Evolutionary conservation across 768 basidiomycete species (phyloP), one percentile per base, ranked within the genome.

Genomic region (Amanita molliuscula): DNA sequence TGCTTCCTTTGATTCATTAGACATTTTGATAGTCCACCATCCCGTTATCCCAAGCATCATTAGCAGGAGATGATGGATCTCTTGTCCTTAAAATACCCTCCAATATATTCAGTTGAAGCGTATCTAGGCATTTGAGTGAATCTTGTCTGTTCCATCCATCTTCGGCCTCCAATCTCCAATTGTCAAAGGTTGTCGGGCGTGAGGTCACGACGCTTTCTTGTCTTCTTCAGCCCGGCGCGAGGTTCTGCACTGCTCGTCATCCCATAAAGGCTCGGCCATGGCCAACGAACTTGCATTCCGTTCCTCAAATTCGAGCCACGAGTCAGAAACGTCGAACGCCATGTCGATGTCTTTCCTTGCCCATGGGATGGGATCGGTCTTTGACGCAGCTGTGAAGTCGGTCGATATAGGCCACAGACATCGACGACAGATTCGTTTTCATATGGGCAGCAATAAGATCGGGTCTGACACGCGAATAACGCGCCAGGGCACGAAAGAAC

Each of bases 361-460:
- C 37, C 49, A 41, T 18, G 50, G 23, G 21, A 35, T 35, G 1
- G 40, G 33, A 15, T 38, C 26, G 31, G 41, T 34, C 15, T 38
- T 47, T n/a, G 68, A 56, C 16, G 67, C 73, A 1, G 62, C 55
- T n/a, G 18, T 76, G 72, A 33, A 91, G 67, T 15, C 69, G 54
- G 29, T 78, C 70, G 53, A 92, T 63, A 58, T 88, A 91, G 23
- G 73, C n/a, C 63, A 53, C 76, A 78, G 16, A 92, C 82, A 52
- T 92, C 86, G 44, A 75, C 64, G 7, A 76, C 69, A 11, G 70
- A 77, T 65, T 88, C 18, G 82, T 80, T 52, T 70, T 70, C n/a
- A 91, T 67, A 44, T 74, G 74, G 4, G 67, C 70, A 0, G 87
- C 79, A 44, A 93, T 83, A 42, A 91, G 73, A 62, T 92, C 90